Evolutionary conservation across 2,329 filamentous ascomycete genomes (phyloP), one percentile per base, ranked within the genome.

Genomic region (Pestalotiopsis sp.): DNA sequence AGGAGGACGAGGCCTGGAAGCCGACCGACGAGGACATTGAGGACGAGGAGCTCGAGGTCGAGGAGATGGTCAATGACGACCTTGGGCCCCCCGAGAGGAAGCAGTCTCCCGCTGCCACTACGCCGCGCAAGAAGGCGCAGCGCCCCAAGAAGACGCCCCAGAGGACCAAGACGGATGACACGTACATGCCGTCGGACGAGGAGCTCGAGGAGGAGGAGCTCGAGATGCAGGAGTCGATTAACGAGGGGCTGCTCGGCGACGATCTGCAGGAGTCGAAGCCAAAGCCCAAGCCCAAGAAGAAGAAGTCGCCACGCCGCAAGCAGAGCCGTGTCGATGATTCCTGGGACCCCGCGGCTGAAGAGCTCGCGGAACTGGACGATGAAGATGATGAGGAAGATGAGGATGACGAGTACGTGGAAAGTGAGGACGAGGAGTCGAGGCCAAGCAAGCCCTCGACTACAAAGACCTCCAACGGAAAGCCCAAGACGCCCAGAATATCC

Each of bases 1-100:
- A 45, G 11, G 57, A 60, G 25, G 57, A 60, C 31, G 57, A 14
- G 57, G 31, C 57, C 3, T 60, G 57, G 57, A 60, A 38, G 57
- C 57, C 57, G 25, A 60, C 57, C 7, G 57, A 38, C 25, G 57
- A 36, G 57, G 57, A 60, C 31, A 60, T 60, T 12, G 57, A 60
- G 4, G 57, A 60, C 17, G 57, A 60, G 25, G 57, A 60, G 17
- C 4, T 60, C 1, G 57, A 60, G 17, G 57, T 31, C 2, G 57
- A 60, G 57, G 57, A 60, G 57, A 60, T 60, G 57, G 31, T 60
- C 9, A 38, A 60, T 17, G 23, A 60, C 23, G 31, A 60, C n/a
- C 57, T 31, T 7, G 2, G 14, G 23, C 31, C 57, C 4, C 57
- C 57, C 12, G 14, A 36, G 31, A 6, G 12, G 57, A 60, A 38